Conservation (phyloP, 202 grass and related monocot species). For the Saccharum hybrid region DNA sequence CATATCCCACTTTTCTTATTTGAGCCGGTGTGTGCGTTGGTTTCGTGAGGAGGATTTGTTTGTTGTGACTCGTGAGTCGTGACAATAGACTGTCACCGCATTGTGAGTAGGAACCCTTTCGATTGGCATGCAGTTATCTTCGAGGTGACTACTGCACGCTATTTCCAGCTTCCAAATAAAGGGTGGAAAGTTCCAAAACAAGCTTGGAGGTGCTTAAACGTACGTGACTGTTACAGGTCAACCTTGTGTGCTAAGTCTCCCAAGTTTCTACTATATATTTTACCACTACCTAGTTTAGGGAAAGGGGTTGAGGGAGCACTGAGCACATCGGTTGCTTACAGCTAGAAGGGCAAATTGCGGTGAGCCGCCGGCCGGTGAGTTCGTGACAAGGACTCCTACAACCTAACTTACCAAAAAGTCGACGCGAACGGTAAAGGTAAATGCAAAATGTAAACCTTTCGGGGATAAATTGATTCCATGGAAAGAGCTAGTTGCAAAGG, state of each 20-base stretch:
- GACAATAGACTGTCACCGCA: neutral
- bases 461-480: neutral
- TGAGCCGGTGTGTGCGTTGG: neutral
- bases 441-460: neutral
- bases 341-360: constrained; percentile 3
- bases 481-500: no score
- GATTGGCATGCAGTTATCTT: neutral
- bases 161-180: neutral
- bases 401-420: neutral
- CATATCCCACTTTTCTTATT: neutral
- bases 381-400: constrained; percentile 22
- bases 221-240: neutral
- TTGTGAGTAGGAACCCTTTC: neutral
- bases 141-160: neutral
- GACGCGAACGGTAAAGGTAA: neutral
- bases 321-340: constrained; percentile 28
- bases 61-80: no score
- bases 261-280: neutral
- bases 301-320: neutral
- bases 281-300: neutral
- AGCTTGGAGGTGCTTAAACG: neutral
- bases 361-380: neutral
- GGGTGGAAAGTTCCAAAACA: neutral
- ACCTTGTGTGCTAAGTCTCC: neutral
- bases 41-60: neutral